phyloP scores from a whole-genome alignment of 331 rosid genomes.

The Ulmus americana region DNA sequence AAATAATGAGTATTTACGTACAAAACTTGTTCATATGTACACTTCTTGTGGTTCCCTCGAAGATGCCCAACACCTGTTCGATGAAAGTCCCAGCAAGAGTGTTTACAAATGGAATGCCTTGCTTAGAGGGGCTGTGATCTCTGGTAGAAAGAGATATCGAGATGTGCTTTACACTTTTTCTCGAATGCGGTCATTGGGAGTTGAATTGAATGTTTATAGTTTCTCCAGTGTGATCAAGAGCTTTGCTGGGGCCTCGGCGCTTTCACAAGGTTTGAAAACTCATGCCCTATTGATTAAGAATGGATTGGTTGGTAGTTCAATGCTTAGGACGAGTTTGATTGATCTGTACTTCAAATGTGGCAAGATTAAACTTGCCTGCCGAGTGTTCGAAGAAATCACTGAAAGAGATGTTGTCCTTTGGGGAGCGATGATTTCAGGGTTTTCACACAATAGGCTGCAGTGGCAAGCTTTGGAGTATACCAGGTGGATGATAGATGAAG shows the following conservation, averaged over 20 bases:
- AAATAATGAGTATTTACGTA: conserved; percentile 47
- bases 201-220: conserved; percentile 59
- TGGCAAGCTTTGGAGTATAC: conserved; percentile 46
- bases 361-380: conserved; percentile 42
- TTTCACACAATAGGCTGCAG: conserved; percentile 42
- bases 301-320: conserved; percentile 43
- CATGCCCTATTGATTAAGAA: conserved; percentile 61
- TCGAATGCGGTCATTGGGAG: conserved; percentile 54
- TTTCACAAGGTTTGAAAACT: conserved; percentile 50
- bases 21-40: conserved; percentile 60
- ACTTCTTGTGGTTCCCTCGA: conserved; percentile 52
- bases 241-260: conserved; percentile 56
- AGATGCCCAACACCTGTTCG: conserved; percentile 53
- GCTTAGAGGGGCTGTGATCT: conserved; percentile 65
- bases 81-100: conserved; percentile 40
- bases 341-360: conserved; percentile 45
- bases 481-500: conserved; percentile 52
- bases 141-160: conserved; percentile 40
- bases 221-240: conserved; percentile 64
- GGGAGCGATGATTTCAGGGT: conserved; percentile 55
- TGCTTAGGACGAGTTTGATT: conserved; percentile 39
- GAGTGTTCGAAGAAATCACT: conserved; percentile 43
- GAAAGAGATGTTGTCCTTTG: conserved; percentile 50
- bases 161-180: conserved; percentile 39
- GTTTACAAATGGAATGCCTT: conserved; percentile 79